Conservation (phyloP, 805 yeast species). For the Sugiyamaella mastotermitis region DNA sequence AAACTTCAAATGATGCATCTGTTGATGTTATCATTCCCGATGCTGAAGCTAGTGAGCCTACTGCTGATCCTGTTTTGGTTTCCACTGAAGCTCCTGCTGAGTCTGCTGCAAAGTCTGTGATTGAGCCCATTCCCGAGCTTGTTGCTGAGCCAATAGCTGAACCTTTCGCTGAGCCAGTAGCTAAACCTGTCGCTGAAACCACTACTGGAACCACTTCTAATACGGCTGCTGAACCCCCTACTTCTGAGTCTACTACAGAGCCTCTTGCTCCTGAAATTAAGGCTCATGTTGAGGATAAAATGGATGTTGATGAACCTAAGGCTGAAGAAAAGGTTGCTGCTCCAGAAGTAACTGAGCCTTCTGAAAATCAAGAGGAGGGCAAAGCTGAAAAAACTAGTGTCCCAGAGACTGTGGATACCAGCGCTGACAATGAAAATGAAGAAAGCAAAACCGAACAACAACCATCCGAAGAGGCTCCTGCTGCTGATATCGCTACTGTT, state of each 20-base stretch:
- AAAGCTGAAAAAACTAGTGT: background rate
- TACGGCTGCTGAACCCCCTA: constrained; percentile 2
- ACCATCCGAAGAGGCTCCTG: constrained; percentile 1
- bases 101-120: constrained; percentile 2
- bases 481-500: background rate
- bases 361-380: background rate
- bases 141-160: constrained; percentile 9
- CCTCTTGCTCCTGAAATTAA: background rate
- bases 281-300: constrained; percentile 2
- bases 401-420: background rate
- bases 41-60: background rate
- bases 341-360: constrained; percentile 2
- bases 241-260: constrained; percentile 1
- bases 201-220: constrained; percentile 5
- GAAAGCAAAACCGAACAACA: background rate
- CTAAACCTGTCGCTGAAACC: constrained; percentile 7
- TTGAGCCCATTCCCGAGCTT: constrained; percentile 1
- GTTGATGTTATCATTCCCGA: background rate
- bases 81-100: constrained; percentile 7
- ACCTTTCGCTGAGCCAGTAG: background rate
- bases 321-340: constrained; percentile 1
- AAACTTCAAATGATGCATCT: background rate
- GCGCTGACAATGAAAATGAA: too few species aligned
- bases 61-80: background rate
- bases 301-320: background rate